Conservation (phyloP, 1,284 basidiomycete species). For the Tilletia indica region DNA sequence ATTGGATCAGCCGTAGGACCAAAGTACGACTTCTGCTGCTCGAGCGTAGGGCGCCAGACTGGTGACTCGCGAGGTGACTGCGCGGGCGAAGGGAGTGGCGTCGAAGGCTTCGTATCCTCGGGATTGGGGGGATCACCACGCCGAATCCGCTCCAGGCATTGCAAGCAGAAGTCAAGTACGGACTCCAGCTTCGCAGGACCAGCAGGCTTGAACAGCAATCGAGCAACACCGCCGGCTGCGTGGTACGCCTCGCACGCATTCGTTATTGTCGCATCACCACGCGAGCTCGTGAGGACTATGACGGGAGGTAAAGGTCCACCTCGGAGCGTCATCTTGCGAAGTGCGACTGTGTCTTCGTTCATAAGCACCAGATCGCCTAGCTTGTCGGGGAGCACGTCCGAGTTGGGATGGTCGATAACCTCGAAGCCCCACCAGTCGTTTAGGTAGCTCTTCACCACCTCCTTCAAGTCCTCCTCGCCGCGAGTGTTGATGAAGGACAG, state of each 20-base stretch:
- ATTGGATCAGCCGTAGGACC: conserved; percentile 9
- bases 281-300: conserved; percentile 70
- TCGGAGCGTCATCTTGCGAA: conserved; percentile 56
- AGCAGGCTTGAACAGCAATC: conserved; percentile 82
- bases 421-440: conserved; percentile 75
- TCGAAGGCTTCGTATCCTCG: conserved; percentile 39
- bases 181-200: conserved; percentile 74
- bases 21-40: conserved; percentile 31
- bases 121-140: conserved; percentile 33
- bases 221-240: conserved; percentile 78
- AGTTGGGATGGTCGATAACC: conserved; percentile 23
- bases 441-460: conserved; percentile 69
- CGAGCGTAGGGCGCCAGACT: neutral
- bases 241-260: conserved; percentile 69
- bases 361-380: conserved; percentile 73
- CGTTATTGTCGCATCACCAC: conserved; percentile 67
- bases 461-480: conserved; percentile 69
- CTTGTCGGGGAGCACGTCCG: conserved; percentile 18
- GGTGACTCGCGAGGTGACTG: neutral
- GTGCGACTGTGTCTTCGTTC: conserved; percentile 70
- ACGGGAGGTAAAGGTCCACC: conserved; percentile 63
- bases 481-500: conserved; percentile 68
- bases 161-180: conserved; percentile 70
- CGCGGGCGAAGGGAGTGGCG: conserved; percentile 32
- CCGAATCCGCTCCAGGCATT: conserved; percentile 60